Evolutionary conservation across 1,139 yeast genomes (phyloP).

Genomic region (Pichia terricola): DNA sequence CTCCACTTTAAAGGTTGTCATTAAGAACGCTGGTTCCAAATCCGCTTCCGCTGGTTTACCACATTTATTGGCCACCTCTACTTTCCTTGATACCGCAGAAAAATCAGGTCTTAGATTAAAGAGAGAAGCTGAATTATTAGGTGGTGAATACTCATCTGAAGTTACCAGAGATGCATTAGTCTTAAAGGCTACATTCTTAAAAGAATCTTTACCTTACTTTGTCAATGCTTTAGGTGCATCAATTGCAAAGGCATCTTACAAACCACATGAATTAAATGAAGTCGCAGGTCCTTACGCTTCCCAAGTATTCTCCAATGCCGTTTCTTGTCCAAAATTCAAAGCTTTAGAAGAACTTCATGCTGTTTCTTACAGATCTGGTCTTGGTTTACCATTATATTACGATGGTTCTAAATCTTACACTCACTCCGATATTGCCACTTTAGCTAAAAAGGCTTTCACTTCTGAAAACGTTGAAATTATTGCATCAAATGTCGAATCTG

Average conservation of each 20-base stretch:
- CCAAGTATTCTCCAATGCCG: constrained; percentile 44
- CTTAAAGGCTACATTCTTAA: constrained; percentile 72
- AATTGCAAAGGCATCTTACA: constrained; percentile 61
- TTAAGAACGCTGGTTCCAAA: constrained; percentile 85
- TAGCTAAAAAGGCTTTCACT: constrained; percentile 61
- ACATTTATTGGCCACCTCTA: constrained; percentile 76
- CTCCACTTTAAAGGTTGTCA: constrained; percentile 58
- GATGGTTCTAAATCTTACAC: constrained; percentile 45
- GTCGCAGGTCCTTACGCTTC: constrained; percentile 71
- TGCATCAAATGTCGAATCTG: constrained; percentile 67
- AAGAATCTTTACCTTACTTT: constrained; percentile 84
- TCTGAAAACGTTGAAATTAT: constrained; percentile 61
- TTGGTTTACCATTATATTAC: constrained; percentile 76
- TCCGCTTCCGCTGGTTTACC: constrained; percentile 63
- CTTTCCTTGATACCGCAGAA: constrained; percentile 71
- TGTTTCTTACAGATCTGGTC: constrained; percentile 77
- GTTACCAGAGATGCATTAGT: constrained; percentile 81
- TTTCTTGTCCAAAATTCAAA: constrained; percentile 41
- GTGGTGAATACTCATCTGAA: constrained; percentile 63
- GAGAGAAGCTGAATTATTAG: constrained; percentile 90
- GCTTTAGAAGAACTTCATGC: constrained; percentile 78
- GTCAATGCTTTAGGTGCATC: constrained; percentile 81
- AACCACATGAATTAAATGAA: constrained; percentile 77
- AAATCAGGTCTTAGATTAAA: constrained; percentile 89
- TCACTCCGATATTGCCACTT: constrained; percentile 56